phyloP scores from a whole-genome alignment of 1,284 basidiomycete species.

The Volvariella surrecta region DNA sequence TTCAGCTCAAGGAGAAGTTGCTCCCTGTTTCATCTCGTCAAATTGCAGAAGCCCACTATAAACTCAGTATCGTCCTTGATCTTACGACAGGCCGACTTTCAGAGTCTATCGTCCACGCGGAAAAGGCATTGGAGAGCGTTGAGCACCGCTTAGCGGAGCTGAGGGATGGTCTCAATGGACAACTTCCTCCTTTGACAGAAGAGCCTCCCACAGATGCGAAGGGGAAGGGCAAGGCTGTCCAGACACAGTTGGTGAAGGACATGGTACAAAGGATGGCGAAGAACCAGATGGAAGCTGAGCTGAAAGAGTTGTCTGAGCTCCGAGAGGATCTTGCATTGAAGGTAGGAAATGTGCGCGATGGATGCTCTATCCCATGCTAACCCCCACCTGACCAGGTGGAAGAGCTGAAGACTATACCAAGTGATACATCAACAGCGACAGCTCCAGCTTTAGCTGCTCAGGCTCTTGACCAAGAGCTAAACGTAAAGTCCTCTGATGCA shows the following conservation, averaged over 20 bases:
- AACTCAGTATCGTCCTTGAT: constrained; percentile 84
- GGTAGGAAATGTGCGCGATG: constrained; percentile 28
- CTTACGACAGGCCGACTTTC: constrained; percentile 71
- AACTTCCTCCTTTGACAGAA: constrained; percentile 23
- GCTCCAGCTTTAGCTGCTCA: constrained; percentile 60
- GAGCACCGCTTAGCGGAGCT: constrained; percentile 62
- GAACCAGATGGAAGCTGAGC: constrained; percentile 63
- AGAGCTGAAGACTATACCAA: constrained; percentile 75
- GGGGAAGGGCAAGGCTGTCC: constrained; percentile 57
- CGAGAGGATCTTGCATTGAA: constrained; percentile 76
- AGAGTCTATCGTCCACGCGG: constrained; percentile 75
- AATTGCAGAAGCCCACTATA: constrained; percentile 86
- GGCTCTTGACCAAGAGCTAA: constrained; percentile 62
- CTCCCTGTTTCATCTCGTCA: constrained; percentile 77
- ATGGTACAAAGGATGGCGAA: constrained; percentile 52
- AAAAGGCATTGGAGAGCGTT: constrained; percentile 71
- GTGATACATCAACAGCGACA: constrained; percentile 39
- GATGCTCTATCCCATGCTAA: not conserved
- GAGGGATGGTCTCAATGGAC: constrained; percentile 39
- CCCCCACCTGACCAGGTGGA: constrained; percentile 50
- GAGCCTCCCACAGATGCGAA: constrained; percentile 30
- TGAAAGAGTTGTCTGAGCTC: constrained; percentile 70
- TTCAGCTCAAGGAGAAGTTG: constrained; percentile 61
- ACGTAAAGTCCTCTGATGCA: constrained; percentile 20
- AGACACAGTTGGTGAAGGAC: constrained; percentile 35